phyloP scores from a whole-genome alignment of 179 eudicot species.

The Pouteria campechiana region DNA sequence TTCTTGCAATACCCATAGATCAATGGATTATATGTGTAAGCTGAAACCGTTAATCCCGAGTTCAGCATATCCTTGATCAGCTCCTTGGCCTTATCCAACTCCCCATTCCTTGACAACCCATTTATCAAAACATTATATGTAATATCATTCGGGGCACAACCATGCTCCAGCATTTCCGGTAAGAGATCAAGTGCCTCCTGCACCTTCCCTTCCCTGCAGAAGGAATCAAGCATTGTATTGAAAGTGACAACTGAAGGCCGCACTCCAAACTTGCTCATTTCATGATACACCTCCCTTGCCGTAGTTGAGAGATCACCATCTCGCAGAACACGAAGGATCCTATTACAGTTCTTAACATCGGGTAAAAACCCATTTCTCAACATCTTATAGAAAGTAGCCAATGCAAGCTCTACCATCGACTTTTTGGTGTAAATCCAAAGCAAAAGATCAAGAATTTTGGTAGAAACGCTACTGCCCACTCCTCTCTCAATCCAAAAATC shows the following conservation, averaged over 20 bases:
- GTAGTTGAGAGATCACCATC: conserved; percentile 20
- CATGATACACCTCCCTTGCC: conserved; percentile 25
- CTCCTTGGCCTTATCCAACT: conserved; percentile 23
- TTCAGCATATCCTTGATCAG: conserved; percentile 32
- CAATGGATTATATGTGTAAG: conserved; percentile 40
- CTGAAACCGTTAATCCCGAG: conserved; percentile 32
- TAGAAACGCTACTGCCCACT: conserved; percentile 19
- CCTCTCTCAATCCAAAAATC: conserved; percentile 35
- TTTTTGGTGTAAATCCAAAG: conserved; percentile 28
- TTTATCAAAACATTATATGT: conserved; percentile 39
- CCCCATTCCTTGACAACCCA: conserved; percentile 39
- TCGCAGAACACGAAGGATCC: conserved; percentile 38
- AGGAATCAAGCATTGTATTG: conserved; percentile 44
- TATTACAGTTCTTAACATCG: conserved; percentile 45
- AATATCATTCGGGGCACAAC: conserved; percentile 35
- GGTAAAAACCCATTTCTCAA: conserved; percentile 33
- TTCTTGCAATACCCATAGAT: conserved; percentile 30
- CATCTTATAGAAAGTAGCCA: conserved; percentile 39
- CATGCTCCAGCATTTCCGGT: conserved; percentile 32
- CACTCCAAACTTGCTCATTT: conserved; percentile 32
- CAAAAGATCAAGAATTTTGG: conserved; percentile 27
- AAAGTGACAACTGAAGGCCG: conserved; percentile 34
- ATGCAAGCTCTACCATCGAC: conserved; percentile 22
- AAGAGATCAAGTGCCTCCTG: conserved; percentile 28
- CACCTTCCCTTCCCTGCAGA: conserved; percentile 34